phyloP scores from a whole-genome alignment of 1,139 yeast species.

The Pichia sp. region DNA sequence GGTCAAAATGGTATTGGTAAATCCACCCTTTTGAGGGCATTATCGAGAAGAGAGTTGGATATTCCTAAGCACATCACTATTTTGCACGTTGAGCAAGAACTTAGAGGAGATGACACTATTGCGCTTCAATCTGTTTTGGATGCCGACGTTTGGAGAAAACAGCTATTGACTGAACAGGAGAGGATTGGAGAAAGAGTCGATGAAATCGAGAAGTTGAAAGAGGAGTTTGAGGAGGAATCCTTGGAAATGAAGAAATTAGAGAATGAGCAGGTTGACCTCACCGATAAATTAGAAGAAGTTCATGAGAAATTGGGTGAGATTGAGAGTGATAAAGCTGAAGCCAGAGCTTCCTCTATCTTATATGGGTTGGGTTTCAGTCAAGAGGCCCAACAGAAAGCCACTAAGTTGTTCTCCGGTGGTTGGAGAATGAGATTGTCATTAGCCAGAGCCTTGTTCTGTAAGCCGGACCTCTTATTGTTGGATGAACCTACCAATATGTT shows the following conservation, averaged over 20 bases:
- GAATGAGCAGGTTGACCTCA: constrained; percentile 84
- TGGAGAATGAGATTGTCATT: constrained; percentile 99
- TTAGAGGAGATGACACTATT: constrained; percentile 83
- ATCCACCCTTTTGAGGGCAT: constrained; percentile 83
- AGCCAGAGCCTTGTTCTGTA: constrained; percentile 95
- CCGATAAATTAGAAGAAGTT: constrained; percentile 69
- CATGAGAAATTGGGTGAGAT: constrained; percentile 80
- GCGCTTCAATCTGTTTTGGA: constrained; percentile 93
- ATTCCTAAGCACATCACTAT: constrained; percentile 94
- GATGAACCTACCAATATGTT: constrained; percentile 99
- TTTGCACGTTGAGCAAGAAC: constrained; percentile 95
- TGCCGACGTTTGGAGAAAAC: constrained; percentile 98
- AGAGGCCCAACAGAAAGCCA: constrained; percentile 76
- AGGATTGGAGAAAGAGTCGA: constrained; percentile 68
- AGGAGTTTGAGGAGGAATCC: constrained; percentile 78
- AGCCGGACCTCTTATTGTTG: constrained; percentile 84
- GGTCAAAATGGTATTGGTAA: constrained; percentile 99
- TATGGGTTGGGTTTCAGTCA: constrained; percentile 90
- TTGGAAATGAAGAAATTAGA: constrained; percentile 77
- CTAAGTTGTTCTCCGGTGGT: constrained; percentile 96
- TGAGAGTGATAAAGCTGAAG: constrained; percentile 97
- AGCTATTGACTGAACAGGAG: constrained; percentile 68
- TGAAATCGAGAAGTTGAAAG: constrained; percentile 67
- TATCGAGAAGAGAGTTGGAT: constrained; percentile 87
- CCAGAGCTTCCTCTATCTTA: constrained; percentile 92